Percentiles rank a stretch among this genome's conserved stretches.
phyloP scores from a whole-genome alignment of 495 filamentous ascomycete genomes.

The Polyplosphaeria fusca region DNA sequence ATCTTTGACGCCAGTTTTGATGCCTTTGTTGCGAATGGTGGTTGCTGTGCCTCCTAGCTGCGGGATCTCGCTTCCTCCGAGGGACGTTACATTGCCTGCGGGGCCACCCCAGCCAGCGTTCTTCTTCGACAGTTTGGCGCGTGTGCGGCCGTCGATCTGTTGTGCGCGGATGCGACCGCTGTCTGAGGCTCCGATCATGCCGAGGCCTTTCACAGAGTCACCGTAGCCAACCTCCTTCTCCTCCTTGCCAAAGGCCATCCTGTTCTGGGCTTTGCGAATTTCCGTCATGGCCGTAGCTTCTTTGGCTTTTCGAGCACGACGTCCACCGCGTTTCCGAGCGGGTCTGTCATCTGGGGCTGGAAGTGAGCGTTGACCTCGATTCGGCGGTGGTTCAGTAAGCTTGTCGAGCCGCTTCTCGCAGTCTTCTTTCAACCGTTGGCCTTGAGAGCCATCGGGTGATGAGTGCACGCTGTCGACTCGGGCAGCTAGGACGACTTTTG shows the following conservation, averaged over 20 bases:
- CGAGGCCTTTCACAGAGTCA: conserved; percentile 80
- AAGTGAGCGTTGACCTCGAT: conserved; percentile 81
- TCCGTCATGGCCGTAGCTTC: conserved; percentile 97
- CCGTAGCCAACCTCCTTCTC: conserved; percentile 94
- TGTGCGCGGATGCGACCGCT: conserved; percentile 80
- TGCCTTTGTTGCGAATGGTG: conserved; percentile 67
- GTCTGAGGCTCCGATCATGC: conserved; percentile 89
- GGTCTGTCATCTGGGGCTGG: conserved; percentile 96
- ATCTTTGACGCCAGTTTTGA: conserved; percentile 73
- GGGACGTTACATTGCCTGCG: conserved; percentile 55
- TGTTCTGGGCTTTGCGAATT: conserved; percentile 91
- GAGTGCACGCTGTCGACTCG: conserved; percentile 85
- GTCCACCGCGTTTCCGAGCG: conserved; percentile 85
- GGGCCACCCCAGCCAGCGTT: conserved; percentile 89
- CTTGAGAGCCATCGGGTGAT: conserved; percentile 74
- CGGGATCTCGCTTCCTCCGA: conserved; percentile 76
- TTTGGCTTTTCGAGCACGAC: conserved; percentile 90
- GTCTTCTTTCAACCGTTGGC: conserved; percentile 76
- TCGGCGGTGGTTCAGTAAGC: conserved; percentile 87
- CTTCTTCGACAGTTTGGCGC: conserved; percentile 88
- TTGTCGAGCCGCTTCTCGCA: conserved; percentile 90
- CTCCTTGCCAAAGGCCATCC: conserved; percentile 93
- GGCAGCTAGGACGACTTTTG: conserved; percentile 87
- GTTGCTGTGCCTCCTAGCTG: conserved; percentile 60
- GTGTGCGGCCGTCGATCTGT: conserved; percentile 89